Conservation (phyloP, 768 basidiomycete species). For the Suillus variegatus region DNA sequence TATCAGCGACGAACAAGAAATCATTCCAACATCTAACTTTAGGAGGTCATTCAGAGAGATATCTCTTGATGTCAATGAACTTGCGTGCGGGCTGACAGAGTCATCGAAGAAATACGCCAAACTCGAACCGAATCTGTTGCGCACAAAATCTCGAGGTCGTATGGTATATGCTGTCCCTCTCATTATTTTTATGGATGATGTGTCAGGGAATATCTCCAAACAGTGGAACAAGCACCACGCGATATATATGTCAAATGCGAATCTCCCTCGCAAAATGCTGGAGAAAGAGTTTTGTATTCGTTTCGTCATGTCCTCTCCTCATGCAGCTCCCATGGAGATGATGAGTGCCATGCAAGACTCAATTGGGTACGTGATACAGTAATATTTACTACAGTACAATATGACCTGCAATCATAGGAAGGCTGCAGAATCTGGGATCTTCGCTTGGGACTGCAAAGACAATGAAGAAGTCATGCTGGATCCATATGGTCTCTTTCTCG, state of each 20-base stretch:
- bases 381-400: too few species aligned
- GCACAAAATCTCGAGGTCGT: constrained; percentile 16
- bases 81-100: constrained; percentile 7
- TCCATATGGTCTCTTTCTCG: constrained; percentile 23
- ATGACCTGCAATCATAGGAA: constrained; percentile 1
- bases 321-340: constrained; percentile 35
- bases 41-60: constrained; percentile 16
- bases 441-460: constrained; percentile 24
- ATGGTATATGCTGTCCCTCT: constrained; percentile 25
- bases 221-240: constrained; percentile 41
- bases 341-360: constrained; percentile 31
- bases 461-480: constrained; percentile 25
- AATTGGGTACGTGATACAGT: constrained; percentile 20
- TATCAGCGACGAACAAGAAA: constrained; percentile 11
- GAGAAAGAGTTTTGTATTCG: constrained; percentile 32
- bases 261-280: constrained; percentile 30
- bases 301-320: constrained; percentile 34
- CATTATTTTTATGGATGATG: constrained; percentile 37
- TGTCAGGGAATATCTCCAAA: constrained; percentile 37
- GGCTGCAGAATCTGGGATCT: constrained; percentile 13
- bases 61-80: neutral
- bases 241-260: constrained; percentile 34
- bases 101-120: neutral
- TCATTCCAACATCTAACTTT: constrained; percentile 13
- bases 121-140: constrained; percentile 20